phyloP scores from a whole-genome alignment of 495 filamentous ascomycete genomes.

The Neurospora sp. region DNA sequence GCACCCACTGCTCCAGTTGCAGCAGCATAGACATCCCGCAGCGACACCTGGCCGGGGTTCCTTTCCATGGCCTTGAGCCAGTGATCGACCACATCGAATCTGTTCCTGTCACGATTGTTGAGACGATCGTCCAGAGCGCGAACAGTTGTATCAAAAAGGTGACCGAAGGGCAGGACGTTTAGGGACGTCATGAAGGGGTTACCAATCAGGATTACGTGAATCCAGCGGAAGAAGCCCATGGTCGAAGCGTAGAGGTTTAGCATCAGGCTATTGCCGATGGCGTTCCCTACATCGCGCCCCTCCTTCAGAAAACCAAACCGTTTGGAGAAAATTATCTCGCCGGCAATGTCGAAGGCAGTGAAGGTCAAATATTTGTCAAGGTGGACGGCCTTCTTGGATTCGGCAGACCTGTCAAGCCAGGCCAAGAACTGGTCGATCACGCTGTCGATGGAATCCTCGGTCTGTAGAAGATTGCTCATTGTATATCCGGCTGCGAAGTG shows the following conservation, averaged over 20 bases:
- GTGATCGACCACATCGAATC: background rate
- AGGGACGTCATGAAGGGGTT: constrained; percentile 34
- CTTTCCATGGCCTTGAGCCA: background rate
- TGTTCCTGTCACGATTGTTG: constrained; percentile 19
- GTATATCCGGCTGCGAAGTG: constrained; percentile 30
- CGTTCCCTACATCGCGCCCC: constrained; percentile 29
- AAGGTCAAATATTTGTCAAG: constrained; percentile 31
- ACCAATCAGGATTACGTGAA: constrained; percentile 23
- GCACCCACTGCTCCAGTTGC: background rate
- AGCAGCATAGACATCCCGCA: background rate
- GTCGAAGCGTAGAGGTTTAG: constrained; percentile 17
- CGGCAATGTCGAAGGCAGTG: constrained; percentile 26
- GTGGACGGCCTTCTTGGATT: constrained; percentile 11
- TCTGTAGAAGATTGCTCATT: constrained; percentile 31
- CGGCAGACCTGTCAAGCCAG: constrained; percentile 21
- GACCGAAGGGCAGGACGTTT: constrained; percentile 29
- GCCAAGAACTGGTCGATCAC: constrained; percentile 21
- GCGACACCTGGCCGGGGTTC: background rate
- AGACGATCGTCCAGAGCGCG: constrained; percentile 26
- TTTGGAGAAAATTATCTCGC: constrained; percentile 23
- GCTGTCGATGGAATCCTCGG: constrained; percentile 29
- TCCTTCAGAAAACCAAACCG: constrained; percentile 32
- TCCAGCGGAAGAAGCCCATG: constrained; percentile 30
- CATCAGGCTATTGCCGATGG: constrained; percentile 14
- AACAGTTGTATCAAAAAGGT: constrained; percentile 32